Base-by-base conservation (phyloP, 148 eudicot species). In the Polygonum aviculare region DNA sequence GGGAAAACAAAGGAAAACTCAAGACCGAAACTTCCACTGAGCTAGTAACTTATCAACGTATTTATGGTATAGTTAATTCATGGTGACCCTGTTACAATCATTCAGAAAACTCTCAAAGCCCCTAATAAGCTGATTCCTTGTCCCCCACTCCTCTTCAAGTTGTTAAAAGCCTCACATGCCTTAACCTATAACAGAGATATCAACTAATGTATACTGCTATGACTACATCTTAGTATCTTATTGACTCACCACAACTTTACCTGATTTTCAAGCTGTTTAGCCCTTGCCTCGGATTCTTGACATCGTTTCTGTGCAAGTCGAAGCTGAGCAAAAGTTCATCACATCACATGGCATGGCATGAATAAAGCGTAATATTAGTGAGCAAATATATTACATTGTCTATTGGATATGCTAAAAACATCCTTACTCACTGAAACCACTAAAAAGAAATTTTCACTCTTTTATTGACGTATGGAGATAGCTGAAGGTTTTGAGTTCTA, bases 221-320 rank as follows among this genome's bases (percentile, higher is more conserved):
- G 22, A 55, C 11, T 55, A 51, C 1, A n/a, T 55, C 62, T 19
- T 16, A 19, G 15, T 4, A n/a, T 55, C 62, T 19, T 16, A 19
- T 26, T 55, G 1, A 12, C 69, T 62, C 35, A 65, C 2, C 8
- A 65, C 22, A 35, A 15, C 39, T 65, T 73, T 84, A 94, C 98
- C 96, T 94, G 98, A 79, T 86, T 83, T 80, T 94, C 97, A 55
- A 94, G 97, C 82, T 88, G 92, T 85, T 86, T 88, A 78, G 92
- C 87, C 84, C 97, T 90, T 83, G 93, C 89, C 75, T 94, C 96
- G 38, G 98, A 88, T 81, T 92, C 98, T 77, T 89, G 91, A 81
- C 82, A 81, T 78, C 92, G 87, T 78, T 88, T 93, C 81, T 92
- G 96, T 82, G 91, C 90, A 74, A 87, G 74, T 82, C 96, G 93